Conservation (phyloP, 1,284 basidiomycete genomes). For the Hortiboletus rubellus region DNA sequence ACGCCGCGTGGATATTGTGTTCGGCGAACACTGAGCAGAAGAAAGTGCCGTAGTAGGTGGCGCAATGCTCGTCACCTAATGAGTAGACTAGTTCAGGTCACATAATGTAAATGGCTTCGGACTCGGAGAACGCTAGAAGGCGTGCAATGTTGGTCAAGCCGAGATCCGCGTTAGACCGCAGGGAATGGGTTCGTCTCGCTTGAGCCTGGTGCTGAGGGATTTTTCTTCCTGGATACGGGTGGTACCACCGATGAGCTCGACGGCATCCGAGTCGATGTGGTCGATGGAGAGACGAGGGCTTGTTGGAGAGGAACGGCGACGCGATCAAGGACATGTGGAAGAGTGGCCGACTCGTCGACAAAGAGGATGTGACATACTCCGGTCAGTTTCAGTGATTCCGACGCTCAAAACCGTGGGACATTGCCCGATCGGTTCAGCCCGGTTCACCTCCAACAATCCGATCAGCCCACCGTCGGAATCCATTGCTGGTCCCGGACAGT, state of each 20-base stretch:
- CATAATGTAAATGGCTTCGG: too few species aligned
- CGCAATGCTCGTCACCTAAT: too few species aligned
- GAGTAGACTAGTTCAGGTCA: too few species aligned
- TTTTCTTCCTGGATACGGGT: conserved; percentile 92
- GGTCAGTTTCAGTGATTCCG: too few species aligned
- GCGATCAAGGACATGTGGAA: conserved; percentile 84
- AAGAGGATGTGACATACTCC: conserved; percentile 75
- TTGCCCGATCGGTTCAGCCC: too few species aligned
- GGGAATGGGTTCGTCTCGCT: conserved; percentile 93
- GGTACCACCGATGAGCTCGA: conserved; percentile 91
- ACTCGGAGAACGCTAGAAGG: too few species aligned
- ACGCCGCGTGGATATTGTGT: too few species aligned
- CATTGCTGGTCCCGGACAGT: not conserved
- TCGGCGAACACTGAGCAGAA: too few species aligned
- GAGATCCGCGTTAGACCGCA: conserved; percentile 51
- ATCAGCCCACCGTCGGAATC: not conserved
- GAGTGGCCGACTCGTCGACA: conserved; percentile 89
- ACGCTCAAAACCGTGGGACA: too few species aligned
- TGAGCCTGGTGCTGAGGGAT: conserved; percentile 82
- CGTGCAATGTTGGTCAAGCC: too few species aligned
- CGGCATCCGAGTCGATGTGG: conserved; percentile 71
- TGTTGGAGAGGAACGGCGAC: conserved; percentile 91
- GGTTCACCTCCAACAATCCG: not conserved
- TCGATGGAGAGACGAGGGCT: conserved; percentile 90
- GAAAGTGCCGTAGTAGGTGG: too few species aligned